Percentiles rank a stretch among this genome's conserved stretches.
phyloP scores from a whole-genome alignment of 1,139 yeast genomes.

The Candida albicans region DNA sequence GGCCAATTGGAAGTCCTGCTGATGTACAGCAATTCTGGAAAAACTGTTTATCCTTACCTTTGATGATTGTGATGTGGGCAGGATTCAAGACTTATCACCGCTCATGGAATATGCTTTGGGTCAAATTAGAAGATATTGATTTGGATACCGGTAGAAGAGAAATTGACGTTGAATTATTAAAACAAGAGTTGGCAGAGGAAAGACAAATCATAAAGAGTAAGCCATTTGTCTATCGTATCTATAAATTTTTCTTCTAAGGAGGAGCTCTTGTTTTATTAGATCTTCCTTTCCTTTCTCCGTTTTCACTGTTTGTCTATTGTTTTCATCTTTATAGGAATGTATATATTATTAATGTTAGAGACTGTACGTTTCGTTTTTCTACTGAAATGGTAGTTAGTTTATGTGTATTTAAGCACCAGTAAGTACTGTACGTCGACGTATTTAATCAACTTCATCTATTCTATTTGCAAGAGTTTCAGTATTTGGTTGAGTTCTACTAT shows the following conservation, averaged over 20 bases:
- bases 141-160: conserved; percentile 54
- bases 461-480: not conserved
- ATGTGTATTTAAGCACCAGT: too few species aligned
- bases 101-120: conserved; percentile 28
- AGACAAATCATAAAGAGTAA: conserved; percentile 24
- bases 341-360: too few species aligned
- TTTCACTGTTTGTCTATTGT: too few species aligned
- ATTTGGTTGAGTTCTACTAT: not conserved
- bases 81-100: conserved; percentile 27
- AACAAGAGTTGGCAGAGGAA: conserved; percentile 48
- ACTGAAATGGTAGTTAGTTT: too few species aligned
- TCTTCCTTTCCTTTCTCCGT: too few species aligned
- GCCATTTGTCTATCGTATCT: conserved; percentile 36
- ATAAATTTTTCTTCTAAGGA: conserved; percentile 38
- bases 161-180: conserved; percentile 43
- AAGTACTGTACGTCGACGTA: too few species aligned
- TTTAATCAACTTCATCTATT: conserved; percentile 5
- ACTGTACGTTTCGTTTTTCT: too few species aligned
- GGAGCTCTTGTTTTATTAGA: not conserved
- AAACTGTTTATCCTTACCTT: conserved; percentile 50
- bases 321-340: too few species aligned
- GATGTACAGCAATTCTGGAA: conserved; percentile 40
- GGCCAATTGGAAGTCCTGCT: conserved; percentile 41
- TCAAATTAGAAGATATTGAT: conserved; percentile 44
- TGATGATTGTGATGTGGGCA: conserved; percentile 39